These are phyloP conservation scores for Trametes coccinea DNA, from an alignment of 768 basidiomycete genomes.

Conservation along the genomic window DNA sequence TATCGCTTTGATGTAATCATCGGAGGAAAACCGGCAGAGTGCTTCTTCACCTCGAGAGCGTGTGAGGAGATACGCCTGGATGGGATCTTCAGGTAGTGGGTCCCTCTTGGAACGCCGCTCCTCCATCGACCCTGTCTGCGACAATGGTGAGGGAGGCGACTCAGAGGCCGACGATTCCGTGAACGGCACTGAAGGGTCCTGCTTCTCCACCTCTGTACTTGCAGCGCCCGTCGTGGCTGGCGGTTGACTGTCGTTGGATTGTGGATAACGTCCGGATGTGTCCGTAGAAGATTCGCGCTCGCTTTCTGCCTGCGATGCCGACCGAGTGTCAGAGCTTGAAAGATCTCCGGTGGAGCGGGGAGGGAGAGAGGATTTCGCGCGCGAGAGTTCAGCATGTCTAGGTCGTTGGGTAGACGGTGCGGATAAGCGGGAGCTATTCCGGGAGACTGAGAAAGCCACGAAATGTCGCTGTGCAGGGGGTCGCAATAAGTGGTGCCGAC, in stretches of 20 bases:
- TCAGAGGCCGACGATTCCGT: too few relatives aligned
- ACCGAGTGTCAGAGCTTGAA: too few relatives aligned
- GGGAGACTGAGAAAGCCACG: slow-evolving; percentile 20
- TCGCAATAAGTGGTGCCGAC: slow-evolving; percentile 58
- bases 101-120: too few relatives aligned
- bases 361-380: neutral
- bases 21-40: neutral
- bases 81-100: too few relatives aligned
- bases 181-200: too few relatives aligned
- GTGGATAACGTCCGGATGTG: neutral
- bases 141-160: too few relatives aligned
- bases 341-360: neutral
- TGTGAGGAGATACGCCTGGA: neutral
- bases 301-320: too few relatives aligned
- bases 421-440: slow-evolving; percentile 4
- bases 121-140: too few relatives aligned
- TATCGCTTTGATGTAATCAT: neutral
- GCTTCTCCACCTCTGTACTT: too few relatives aligned
- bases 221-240: too few relatives aligned
- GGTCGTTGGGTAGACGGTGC: neutral
- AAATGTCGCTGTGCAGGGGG: slow-evolving; percentile 35
- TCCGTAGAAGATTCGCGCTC: neutral
- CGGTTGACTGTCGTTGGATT: neutral
- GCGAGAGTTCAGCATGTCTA: neutral
- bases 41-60: neutral